Percentiles rank a stretch among this genome's conserved stretches.
phyloP scores from a whole-genome alignment of 2,329 filamentous ascomycete genomes.

The Paracamarosporium sp. region DNA sequence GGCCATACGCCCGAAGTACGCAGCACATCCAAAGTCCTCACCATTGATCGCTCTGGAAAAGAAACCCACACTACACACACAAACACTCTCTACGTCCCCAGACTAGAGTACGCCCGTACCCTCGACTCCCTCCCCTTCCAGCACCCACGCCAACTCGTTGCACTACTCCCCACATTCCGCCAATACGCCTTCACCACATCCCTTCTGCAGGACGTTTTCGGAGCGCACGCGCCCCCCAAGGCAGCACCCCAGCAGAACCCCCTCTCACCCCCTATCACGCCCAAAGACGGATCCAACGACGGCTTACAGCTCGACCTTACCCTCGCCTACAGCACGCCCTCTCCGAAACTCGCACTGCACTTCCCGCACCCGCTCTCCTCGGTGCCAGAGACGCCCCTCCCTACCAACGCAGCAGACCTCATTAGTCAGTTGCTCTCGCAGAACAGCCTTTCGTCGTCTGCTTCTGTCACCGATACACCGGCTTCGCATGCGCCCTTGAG shows the following conservation, averaged over 20 bases:
- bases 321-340: conserved; percentile 39
- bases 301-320: conserved; percentile 37
- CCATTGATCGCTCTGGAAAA: conserved; percentile 32
- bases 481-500: conserved; percentile 50
- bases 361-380: conserved; percentile 33
- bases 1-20: conserved; percentile 58
- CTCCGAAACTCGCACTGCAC: conserved; percentile 39
- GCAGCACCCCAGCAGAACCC: conserved; percentile 29
- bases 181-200: conserved; percentile 77
- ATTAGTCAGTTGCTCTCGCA: conserved; percentile 11
- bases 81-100: conserved; percentile 73
- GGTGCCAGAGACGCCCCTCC: not conserved
- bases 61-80: conserved; percentile 45
- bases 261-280: conserved; percentile 23
- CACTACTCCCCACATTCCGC: conserved; percentile 72
- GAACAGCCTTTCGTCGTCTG: not conserved
- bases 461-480: too few species aligned
- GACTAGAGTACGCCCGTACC: conserved; percentile 73
- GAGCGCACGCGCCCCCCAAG: conserved; percentile 10
- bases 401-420: conserved; percentile 12
- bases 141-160: conserved; percentile 77
- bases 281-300: conserved; percentile 13
- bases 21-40: conserved; percentile 56
- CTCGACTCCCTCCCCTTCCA: conserved; percentile 75
- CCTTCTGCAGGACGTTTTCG: conserved; percentile 68